Evolutionary conservation across 2,329 filamentous ascomycete species (phyloP), one percentile per base, ranked within the genome.

Genomic region (Alternaria sp.): DNA sequence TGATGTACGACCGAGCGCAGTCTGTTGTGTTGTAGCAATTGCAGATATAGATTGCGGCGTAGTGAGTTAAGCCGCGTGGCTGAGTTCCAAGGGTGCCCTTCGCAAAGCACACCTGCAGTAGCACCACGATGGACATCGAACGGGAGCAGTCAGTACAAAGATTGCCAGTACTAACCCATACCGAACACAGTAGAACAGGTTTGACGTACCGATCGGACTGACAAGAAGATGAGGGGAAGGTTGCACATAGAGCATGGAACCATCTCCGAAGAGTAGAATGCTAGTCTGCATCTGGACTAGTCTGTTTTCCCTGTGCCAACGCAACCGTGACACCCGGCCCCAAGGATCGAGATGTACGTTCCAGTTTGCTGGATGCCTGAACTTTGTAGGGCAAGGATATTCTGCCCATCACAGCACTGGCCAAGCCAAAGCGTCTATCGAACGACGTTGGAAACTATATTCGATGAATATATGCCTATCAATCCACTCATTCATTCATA

Each of bases 181-280:
- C 45, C 30, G 14, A 38, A 38, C 16, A n/a, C 9, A 38, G 18
- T 22, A 22, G 16, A 16, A 12, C 22, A 22, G 12, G 8, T 25
- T 3, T n/a, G 16, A 49, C 18, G 46, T 30, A 49, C 30, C 12
- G 18, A 49, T 30, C 30, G 18, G 12, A 22, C 18, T 16, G 46
- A 30, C 46, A 49, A 34, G 53, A 22, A 52, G 20, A 53, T 53
- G 36, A 22, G 55, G 55, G 55, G 46, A 53, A 52, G 36, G 14
- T 25, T 16, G 22, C 22, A 22, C 18, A 36, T 49, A 25, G 30
- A 25, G 18, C 22, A 18, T 20, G 28, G 45, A 34, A 49, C 45
- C 11, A 36, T 49, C 12, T 49, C 30, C 7, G 18, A 22, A n/a
- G 8, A 10, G 22, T 14, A n/a, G 8, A 12, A 22, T 9, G 30